These are phyloP conservation scores for Cyathus striatus DNA, from an alignment of 768 basidiomycete species.

Conservation along the genomic window DNA sequence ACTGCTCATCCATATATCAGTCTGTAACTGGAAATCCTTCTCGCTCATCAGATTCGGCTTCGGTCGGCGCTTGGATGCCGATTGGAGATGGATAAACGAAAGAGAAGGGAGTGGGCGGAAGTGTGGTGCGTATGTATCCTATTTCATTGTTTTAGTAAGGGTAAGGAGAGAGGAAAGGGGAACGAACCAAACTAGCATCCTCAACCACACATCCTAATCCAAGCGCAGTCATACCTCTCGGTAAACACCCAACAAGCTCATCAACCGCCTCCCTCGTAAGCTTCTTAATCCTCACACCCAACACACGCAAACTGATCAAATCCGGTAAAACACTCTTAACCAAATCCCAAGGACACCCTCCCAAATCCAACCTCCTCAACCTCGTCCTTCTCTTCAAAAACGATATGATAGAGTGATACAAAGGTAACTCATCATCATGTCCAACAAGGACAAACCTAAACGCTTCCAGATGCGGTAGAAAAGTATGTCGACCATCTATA, in stretches of 20 bases:
- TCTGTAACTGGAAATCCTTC: constrained; percentile 54
- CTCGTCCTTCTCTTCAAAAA: constrained; percentile 45
- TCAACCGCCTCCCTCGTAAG: constrained; percentile 32
- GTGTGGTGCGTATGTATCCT: constrained; percentile 49
- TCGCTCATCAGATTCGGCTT: constrained; percentile 55
- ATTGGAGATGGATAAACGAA: constrained; percentile 57
- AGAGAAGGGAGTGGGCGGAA: constrained; percentile 46
- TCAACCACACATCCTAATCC: constrained; percentile 46
- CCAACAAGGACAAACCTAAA: constrained; percentile 64
- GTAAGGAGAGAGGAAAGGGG: too few species aligned
- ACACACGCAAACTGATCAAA: constrained; percentile 44
- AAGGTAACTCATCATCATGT: constrained; percentile 47
- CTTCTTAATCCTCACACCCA: constrained; percentile 53
- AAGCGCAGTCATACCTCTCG: constrained; percentile 46
- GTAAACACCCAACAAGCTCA: constrained; percentile 35
- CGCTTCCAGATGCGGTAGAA: constrained; percentile 55
- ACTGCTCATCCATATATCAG: constrained; percentile 47
- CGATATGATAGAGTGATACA: constrained; percentile 51
- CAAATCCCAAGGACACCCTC: constrained; percentile 63
- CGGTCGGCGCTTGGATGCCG: constrained; percentile 39
- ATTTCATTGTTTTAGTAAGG: background rate
- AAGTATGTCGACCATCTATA: constrained; percentile 51
- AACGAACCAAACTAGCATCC: constrained; percentile 46
- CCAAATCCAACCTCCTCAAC: constrained; percentile 55
- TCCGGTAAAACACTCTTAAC: constrained; percentile 46